Evolutionary conservation across 768 basidiomycete genomes (phyloP), one percentile per base, ranked within the genome.

Genomic region (Mycena pura): DNA sequence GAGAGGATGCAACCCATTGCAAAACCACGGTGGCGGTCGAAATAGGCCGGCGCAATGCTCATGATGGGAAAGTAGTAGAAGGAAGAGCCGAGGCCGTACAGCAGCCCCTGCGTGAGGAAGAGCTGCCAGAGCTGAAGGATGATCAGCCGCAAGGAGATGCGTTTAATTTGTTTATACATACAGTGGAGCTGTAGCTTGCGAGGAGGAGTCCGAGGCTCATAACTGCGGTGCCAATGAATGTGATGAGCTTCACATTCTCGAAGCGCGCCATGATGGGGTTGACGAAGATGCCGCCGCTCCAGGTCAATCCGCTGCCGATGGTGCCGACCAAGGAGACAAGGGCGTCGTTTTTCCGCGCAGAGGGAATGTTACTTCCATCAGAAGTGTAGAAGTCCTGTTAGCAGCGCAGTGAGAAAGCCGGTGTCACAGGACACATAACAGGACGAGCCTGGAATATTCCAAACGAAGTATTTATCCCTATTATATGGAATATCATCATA

Each of bases 241-340:
- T 77, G 53, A 82, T 73, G 29, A 75, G 57, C 45, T 72, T 71
- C 10, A 78, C 59, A 59, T 75, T 69, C 40, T 73, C 67, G 7
- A 73, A 48, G 7, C 73, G 70, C 9, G 76, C 70, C 15, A 81
- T 74, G 44, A 81, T 63, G 5, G 77, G 74, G 39, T 77, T 79
- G 31, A 80, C 79, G 56, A 78, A 77, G 49, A 82, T 77, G 47
- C 78, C 73, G 19, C 80, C 80, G 57, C 79, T 79, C 80, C 80
- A 82, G 0, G 79, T 80, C 24, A 82, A 68, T 2, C 81, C 78
- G 27, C 76, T 74, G 1, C 78, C 81, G 19, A 81, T 75, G 3
- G 79, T 80, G 0, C 81, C 80, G 2, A 80, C 74, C 5, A 81
- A 70, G 0, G 80, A 76, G 1, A 80, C 76, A 6, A 80, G 58